Base-by-base conservation (phyloP, 768 basidiomycete species). In the Panellus pusillus region DNA sequence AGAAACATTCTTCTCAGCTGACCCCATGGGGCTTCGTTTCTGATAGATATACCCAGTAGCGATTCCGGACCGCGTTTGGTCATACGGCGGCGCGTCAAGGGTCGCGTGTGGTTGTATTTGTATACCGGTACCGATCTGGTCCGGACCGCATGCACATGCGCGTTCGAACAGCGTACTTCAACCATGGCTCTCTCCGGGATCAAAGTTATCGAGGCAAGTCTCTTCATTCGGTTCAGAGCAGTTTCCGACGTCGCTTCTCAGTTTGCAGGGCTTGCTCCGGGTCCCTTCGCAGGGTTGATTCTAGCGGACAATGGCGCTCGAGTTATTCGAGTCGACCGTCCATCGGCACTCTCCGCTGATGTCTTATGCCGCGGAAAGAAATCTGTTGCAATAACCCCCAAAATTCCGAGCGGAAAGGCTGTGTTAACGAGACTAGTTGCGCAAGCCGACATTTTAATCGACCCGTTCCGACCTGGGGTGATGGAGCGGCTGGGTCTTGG, bases 251-350 rank as follows among this genome's bases (percentile, higher is more conserved):
- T n/a, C 43, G 45, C 36, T 18, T 20, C 43, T 13, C 58, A 92
- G 87, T 90, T 92, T 63, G 90, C 85, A 24, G 91, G 90, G 28
- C 76, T 93, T 24, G 91, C 90, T 4, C 91, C 91, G 1, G 90
- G 82, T 0, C 90, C 91, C 0, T 92, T 89, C 60, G 82, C 88
- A 9, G 89, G 88, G 27, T 76, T 92, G 39, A 65, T 92, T 41
- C 78, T 93, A 31, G 84, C 89, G 2, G 90, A 92, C 69, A 84
- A 86, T 61, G 90, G 91, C 4, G 91, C 90, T 32, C 78, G 78
- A 42, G 90, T 93, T 37, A 79, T 80, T 17, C 84, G 91, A 28
- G 75, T 93, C 46, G 91, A 93, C 74, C 76, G 78, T 43, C 81
- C 81, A n/a, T 70, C 68, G 6, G 68, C 74, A 7, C 44, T 65